A percentile compares a stretch with the other conserved stretches of the same genome.
Conservation (phyloP, 139 green algal genomes). For the Picochlorum sp. region DNA sequence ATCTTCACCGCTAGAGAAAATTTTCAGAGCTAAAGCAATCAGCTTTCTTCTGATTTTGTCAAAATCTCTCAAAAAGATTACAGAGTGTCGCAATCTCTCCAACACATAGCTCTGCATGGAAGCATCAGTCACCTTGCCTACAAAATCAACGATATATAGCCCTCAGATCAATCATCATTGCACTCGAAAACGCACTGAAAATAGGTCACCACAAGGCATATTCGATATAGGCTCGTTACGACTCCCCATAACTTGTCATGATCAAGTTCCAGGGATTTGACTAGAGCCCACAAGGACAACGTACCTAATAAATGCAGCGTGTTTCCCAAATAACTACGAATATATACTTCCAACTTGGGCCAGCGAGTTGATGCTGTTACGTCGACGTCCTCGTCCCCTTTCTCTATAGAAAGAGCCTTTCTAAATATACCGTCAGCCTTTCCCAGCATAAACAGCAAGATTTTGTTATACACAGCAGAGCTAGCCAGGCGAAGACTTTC, state of each 20-base stretch:
- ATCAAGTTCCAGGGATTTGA: slow-evolving; percentile 13
- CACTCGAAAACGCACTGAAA: not conserved
- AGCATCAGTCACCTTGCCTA: slow-evolving; percentile 54
- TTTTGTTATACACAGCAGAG: slow-evolving; percentile 69
- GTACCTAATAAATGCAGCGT: slow-evolving; percentile 77
- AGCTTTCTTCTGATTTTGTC: slow-evolving; percentile 58
- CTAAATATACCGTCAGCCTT: slow-evolving; percentile 77
- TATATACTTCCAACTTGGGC: slow-evolving; percentile 69
- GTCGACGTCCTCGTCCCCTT: slow-evolving; percentile 1
- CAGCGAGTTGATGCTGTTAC: slow-evolving; percentile 30
- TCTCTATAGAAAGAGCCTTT: slow-evolving; percentile 39
- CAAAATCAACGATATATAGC: slow-evolving; percentile 1
- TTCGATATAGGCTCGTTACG: slow-evolving; percentile 10
- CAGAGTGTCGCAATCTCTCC: slow-evolving; percentile 53
- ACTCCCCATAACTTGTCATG: not conserved
- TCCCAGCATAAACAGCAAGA: slow-evolving; percentile 80
- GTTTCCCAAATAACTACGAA: slow-evolving; percentile 90
- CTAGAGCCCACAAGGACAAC: slow-evolving; percentile 3
- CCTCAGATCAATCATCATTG: not conserved
- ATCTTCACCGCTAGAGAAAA: slow-evolving; percentile 61
- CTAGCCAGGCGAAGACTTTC: slow-evolving; percentile 50
- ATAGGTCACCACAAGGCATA: no score
- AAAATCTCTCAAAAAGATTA: slow-evolving; percentile 60
- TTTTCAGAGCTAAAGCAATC: slow-evolving; percentile 55
- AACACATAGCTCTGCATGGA: slow-evolving; percentile 70